Conservation (phyloP, 495 filamentous ascomycete species). For the Penicillium taxi region DNA sequence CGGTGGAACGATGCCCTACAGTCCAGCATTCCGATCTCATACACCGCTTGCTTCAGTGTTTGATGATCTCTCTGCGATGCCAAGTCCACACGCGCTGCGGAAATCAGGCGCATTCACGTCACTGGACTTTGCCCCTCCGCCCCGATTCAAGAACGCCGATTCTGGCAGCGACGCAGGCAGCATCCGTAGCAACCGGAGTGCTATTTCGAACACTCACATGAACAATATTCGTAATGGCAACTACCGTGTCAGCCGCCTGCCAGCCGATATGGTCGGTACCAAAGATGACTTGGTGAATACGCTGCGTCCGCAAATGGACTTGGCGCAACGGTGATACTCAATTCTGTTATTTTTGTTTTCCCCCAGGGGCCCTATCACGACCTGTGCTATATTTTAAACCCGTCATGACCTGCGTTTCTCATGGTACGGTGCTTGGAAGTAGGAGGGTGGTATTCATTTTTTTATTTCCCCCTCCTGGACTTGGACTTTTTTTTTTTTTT, state of each 20-base stretch:
- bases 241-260: slow-evolving; percentile 81
- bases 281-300: slow-evolving; percentile 58
- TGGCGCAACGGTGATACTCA: slow-evolving; percentile 32
- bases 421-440: slow-evolving; percentile 14
- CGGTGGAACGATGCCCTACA: slow-evolving; percentile 68
- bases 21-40: slow-evolving; percentile 58
- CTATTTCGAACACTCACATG: slow-evolving; percentile 61
- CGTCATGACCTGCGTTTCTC: slow-evolving; percentile 28
- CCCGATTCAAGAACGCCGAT: slow-evolving; percentile 69
- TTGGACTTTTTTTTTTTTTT: slow-evolving; percentile 1
- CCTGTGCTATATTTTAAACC: slow-evolving; percentile 19
- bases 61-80: slow-evolving; percentile 76
- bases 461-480: slow-evolving; percentile 6
- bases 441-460: not conserved
- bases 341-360: slow-evolving; percentile 2
- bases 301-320: slow-evolving; percentile 74
- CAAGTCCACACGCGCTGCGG: slow-evolving; percentile 80
- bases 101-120: slow-evolving; percentile 85
- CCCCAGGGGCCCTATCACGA: slow-evolving; percentile 24
- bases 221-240: slow-evolving; percentile 80
- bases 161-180: slow-evolving; percentile 76
- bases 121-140: slow-evolving; percentile 92
- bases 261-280: slow-evolving; percentile 74
- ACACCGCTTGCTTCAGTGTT: slow-evolving; percentile 73
- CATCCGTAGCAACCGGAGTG: slow-evolving; percentile 77